Evolutionary conservation across 2,329 filamentous ascomycete genomes (phyloP).

Genomic region (Coleophoma eucalyptorum): DNA sequence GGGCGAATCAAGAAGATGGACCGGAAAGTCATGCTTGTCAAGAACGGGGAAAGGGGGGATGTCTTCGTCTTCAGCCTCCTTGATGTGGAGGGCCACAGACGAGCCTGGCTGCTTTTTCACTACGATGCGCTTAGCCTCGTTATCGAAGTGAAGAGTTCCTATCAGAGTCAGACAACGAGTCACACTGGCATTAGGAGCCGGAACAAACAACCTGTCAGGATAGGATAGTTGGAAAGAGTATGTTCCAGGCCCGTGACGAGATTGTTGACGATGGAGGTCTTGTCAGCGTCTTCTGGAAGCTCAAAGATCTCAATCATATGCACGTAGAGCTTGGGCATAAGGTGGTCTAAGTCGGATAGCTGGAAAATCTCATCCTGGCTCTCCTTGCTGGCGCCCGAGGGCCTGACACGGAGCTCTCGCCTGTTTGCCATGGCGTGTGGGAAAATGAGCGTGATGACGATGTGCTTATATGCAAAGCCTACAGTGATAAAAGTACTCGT

Average conservation of each 20-base stretch:
- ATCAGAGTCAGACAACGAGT: too few relatives aligned
- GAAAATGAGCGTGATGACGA: too few relatives aligned
- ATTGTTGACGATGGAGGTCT: constrained; percentile 9
- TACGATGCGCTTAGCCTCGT: too few relatives aligned
- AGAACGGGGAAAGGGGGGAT: constrained; percentile 14
- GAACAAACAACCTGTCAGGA: constrained; percentile 9
- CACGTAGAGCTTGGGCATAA: constrained; percentile 18
- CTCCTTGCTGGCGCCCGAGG: too few relatives aligned
- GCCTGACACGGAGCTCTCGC: too few relatives aligned
- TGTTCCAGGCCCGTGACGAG: constrained; percentile 13
- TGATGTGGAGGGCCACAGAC: too few relatives aligned
- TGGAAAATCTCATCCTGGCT: constrained; percentile 3
- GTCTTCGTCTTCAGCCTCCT: constrained; percentile 1
- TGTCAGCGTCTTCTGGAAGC: constrained; percentile 6
- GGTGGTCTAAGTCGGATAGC: constrained; percentile 29
- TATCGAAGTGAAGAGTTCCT: too few relatives aligned
- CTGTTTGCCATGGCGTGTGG: too few relatives aligned
- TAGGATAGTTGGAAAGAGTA: constrained; percentile 13
- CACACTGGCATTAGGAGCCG: too few relatives aligned
- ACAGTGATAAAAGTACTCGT: too few relatives aligned
- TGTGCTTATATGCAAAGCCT: too few relatives aligned
- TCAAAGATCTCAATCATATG: constrained; percentile 15
- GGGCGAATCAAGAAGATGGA: constrained; percentile 5
- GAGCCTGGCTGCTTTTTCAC: too few relatives aligned
- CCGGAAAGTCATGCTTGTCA: constrained; percentile 14